Conservation (phyloP, 1,284 basidiomycete species). For the Laetiporus sulphureus region DNA sequence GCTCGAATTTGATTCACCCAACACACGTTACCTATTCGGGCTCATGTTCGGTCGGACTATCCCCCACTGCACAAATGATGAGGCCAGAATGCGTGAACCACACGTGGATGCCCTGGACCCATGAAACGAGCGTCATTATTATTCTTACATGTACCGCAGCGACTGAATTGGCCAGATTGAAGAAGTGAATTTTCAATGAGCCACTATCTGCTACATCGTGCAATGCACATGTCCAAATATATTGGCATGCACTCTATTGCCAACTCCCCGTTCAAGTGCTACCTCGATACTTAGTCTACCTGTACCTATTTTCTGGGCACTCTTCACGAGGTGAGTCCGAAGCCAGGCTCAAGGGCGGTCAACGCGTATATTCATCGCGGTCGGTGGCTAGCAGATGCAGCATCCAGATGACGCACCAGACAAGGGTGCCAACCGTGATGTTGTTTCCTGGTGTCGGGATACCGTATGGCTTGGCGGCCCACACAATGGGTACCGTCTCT, state of each 20-base stretch:
- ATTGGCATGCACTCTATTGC: not conserved
- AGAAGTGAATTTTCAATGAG: not conserved
- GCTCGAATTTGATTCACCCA: too few species aligned
- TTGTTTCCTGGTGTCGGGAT: not conserved
- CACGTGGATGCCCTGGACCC: too few species aligned
- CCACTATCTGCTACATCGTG: not conserved
- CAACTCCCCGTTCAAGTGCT: not conserved
- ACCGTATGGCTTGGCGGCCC: constrained; percentile 1
- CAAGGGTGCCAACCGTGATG: not conserved
- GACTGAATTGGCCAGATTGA: not conserved
- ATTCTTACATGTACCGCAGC: too few species aligned
- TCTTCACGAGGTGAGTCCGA: too few species aligned
- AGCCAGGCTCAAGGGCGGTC: not conserved
- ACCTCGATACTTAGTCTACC: not conserved
- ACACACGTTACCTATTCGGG: too few species aligned
- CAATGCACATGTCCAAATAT: not conserved
- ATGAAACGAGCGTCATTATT: too few species aligned
- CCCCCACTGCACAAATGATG: too few species aligned
- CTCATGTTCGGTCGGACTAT: too few species aligned
- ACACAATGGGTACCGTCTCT: constrained; percentile 1
- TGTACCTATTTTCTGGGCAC: too few species aligned
- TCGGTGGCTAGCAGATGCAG: not conserved
- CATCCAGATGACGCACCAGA: not conserved
- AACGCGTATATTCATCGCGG: not conserved
- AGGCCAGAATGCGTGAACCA: too few species aligned